Base-by-base conservation (phyloP, 2,329 filamentous ascomycete species). In the Trichophyton rubrum region DNA sequence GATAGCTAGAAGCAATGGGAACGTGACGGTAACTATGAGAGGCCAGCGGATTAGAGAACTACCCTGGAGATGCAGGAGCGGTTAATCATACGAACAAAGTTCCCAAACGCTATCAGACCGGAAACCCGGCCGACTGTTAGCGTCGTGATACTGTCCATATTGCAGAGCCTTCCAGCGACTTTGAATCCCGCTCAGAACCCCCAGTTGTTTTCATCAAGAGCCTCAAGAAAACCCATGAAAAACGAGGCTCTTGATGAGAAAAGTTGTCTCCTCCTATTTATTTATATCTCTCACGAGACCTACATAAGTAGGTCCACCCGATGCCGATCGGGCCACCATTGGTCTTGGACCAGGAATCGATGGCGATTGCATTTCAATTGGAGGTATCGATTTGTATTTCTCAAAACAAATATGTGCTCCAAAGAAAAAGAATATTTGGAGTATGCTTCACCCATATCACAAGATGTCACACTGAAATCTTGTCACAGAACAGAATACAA, bases 1-100 rank as follows among this genome's bases (percentile, higher is more conserved):
- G n/a, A 73, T 65, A 0, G 70, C 69, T 8, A 77, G 61, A 24
- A 69, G 69, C 58, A 71, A 70, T 1, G 74, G 72, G 24, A 71
- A 66, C 43, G 72, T 67, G 35, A 75, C 62, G 60, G 72, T 71
- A 13, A 75, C 73, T 74, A 60, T 13, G 8, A 2, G 11, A 20
- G 35, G 9, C 13, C 6, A 11, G 7, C 3, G 13, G 7, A 11
- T 56, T 40, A 40, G 35, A 56, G 53, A 35, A 56, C 27, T 11
- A 6, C 1, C n/a, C n/a, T 24, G 17, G 20, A 13, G 8, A 20
- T 11, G 35, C 6, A 17, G 53, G 27, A 20, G n/a, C 15, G 11
- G 22, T 17, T 7, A 27, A 40, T 43, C 56, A 41, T 58, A 58
- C 56, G 38, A 24, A 58, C 15, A 13, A 58, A 45, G 9, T 40